These are phyloP conservation scores for Aspergillus oerlinghausenensis DNA, from an alignment of 2,329 filamentous ascomycete species.

Conservation along the genomic window DNA sequence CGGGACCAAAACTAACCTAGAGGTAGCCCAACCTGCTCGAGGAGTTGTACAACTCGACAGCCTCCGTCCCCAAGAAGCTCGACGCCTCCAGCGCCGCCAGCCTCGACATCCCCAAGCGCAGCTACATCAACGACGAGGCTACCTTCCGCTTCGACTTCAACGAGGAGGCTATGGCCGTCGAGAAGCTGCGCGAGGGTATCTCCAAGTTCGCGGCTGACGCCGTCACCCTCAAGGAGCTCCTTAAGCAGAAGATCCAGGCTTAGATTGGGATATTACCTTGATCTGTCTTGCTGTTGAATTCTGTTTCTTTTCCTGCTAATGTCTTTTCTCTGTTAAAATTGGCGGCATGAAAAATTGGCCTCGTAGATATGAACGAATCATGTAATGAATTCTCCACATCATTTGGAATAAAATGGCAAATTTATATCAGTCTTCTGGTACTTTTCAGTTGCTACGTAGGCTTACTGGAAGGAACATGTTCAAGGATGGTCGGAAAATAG, in stretches of 20 bases:
- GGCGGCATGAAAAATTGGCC: conserved; percentile 18
- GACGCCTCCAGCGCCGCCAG: conserved; percentile 60
- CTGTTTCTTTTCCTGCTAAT: conserved; percentile 7
- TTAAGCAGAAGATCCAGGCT: conserved; percentile 75
- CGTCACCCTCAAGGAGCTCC: conserved; percentile 84
- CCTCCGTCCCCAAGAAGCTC: conserved; percentile 87
- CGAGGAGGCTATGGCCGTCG: conserved; percentile 98
- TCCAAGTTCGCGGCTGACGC: conserved; percentile 98
- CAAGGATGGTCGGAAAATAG: background rate
- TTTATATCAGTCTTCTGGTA: background rate
- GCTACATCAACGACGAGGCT: conserved; percentile 85
- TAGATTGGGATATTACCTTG: conserved; percentile 16
- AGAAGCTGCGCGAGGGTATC: conserved; percentile 99
- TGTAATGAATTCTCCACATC: conserved; percentile 10
- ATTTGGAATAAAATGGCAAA: background rate
- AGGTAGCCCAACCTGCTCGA: conserved; percentile 82
- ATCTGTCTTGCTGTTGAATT: conserved; percentile 3
- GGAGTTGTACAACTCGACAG: conserved; percentile 81
- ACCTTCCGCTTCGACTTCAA: conserved; percentile 98
- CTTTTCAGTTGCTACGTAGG: background rate
- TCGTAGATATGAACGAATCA: conserved; percentile 24
- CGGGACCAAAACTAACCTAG: conserved; percentile 13
- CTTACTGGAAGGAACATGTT: background rate
- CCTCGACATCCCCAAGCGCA: conserved; percentile 79
- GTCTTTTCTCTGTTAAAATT: conserved; percentile 19